Base-by-base conservation (phyloP, 768 basidiomycete genomes). In the Boletus reticuloceps region DNA sequence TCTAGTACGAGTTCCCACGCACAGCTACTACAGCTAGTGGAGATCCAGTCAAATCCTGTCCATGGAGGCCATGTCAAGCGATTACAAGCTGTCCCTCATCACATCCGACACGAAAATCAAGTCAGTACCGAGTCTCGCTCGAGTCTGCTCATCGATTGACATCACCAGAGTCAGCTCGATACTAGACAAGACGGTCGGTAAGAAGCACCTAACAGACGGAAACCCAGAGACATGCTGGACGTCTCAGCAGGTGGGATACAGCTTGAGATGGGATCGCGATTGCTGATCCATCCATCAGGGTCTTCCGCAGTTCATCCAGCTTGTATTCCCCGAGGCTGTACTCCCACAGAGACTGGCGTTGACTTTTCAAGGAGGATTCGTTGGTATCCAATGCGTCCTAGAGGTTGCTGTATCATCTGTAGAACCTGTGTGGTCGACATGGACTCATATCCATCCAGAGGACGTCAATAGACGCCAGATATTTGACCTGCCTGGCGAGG, bases 351-450 rank as follows among this genome's bases (percentile, higher is more conserved):
- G 74, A 25, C 59, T 91, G 17, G 74, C 72, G 19, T 57, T 91
- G 58, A 91, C 86, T 2, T 94, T 94, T 64, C 91, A 94, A 75
- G 91, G 91, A 14, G 91, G 91, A 2, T 93, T 94, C 67, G 91
- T 87, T 0, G 90, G 89, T 19, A 86, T 80, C 9, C 74, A 77
- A 43, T 91, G 89, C 65, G 63, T 73, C 2, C 63, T 91, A 10
- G 73, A 79, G 42, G 64, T 76, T 22, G 70, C 71, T 29, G 59
- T 65, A 27, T 63, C 68, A n/a, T 53, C 60, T 31, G 59, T 60
- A 34, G 74, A 74, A 38, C 56, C 66, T 25, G 72, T 72, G 43
- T 89, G 88, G 88, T 69, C 66, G 47, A 63, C 69, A 8, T 68
- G 84, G 56, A 76, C 79, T 2, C 74, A 78, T 20, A 74, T 92